A percentile compares a stretch with the other conserved stretches of the same genome.
Conservation (phyloP, 345 rosid species). For the Brassica juncea region DNA sequence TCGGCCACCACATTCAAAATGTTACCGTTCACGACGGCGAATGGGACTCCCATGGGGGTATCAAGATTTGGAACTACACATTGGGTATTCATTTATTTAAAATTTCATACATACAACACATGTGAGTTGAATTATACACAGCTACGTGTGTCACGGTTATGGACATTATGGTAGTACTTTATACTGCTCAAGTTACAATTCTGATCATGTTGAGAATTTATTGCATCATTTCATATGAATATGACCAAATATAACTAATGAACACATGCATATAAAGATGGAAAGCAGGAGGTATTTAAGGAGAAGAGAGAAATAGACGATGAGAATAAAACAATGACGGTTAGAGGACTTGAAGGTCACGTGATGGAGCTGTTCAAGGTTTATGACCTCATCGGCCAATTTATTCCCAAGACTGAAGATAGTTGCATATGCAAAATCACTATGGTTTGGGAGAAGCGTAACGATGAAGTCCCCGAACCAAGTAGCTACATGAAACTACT, state of each 20-base stretch:
- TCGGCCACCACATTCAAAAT: neutral
- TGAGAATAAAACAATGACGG: slow-evolving; percentile 20
- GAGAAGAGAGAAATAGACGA: slow-evolving; percentile 33
- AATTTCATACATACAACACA: neutral
- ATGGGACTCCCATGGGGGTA: neutral
- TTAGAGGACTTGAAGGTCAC: slow-evolving; percentile 33
- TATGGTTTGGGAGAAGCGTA: slow-evolving; percentile 37
- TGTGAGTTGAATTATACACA: neutral
- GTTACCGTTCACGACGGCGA: neutral
- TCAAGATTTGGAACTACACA: neutral
- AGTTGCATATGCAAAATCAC: slow-evolving; percentile 32
- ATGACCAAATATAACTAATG: neutral
- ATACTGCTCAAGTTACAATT: neutral
- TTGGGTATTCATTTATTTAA: neutral
- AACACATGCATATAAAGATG: slow-evolving; percentile 24
- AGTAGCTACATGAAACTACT: slow-evolving; percentile 28
- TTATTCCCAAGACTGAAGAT: slow-evolving; percentile 32
- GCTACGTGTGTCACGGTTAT: neutral
- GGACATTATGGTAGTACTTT: neutral
- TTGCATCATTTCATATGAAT: neutral
- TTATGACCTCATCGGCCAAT: slow-evolving; percentile 11
- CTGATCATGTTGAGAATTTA: neutral
- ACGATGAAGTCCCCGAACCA: slow-evolving; percentile 33
- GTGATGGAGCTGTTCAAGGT: slow-evolving; percentile 37
- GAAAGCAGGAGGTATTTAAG: slow-evolving; percentile 29